These are phyloP conservation scores for Cladosporium sp. DNA, from an alignment of 2,329 filamentous ascomycete genomes.

Conservation along the genomic window DNA sequence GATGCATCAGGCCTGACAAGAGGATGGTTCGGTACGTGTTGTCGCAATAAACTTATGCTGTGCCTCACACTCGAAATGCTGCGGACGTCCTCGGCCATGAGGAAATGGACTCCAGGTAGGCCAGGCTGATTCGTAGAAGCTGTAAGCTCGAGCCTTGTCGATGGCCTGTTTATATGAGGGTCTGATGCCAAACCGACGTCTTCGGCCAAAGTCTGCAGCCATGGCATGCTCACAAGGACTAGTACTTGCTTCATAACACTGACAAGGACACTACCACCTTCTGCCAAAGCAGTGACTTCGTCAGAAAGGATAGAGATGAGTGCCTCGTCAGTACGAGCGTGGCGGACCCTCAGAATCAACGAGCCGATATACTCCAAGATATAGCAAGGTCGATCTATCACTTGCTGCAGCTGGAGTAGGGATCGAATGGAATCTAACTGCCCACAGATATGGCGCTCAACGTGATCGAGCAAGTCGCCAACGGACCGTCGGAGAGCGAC, in stretches of 20 bases:
- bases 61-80: constrained; percentile 50
- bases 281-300: constrained; percentile 23
- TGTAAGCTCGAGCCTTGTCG: constrained; percentile 34
- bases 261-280: constrained; percentile 24
- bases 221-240: constrained; percentile 30
- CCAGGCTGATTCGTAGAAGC: constrained; percentile 53
- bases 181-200: constrained; percentile 1
- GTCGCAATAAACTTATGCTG: constrained; percentile 71
- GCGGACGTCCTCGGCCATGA: constrained; percentile 67
- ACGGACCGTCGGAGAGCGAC: constrained; percentile 47
- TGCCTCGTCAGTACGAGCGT: constrained; percentile 27
- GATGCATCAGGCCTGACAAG: neutral
- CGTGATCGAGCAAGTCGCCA: constrained; percentile 42
- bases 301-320: constrained; percentile 32
- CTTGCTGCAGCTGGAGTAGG: constrained; percentile 45
- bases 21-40: constrained; percentile 69
- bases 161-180: neutral
- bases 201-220: constrained; percentile 30
- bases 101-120: constrained; percentile 60
- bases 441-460: constrained; percentile 44
- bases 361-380: constrained; percentile 28
- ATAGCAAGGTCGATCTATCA: constrained; percentile 44
- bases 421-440: constrained; percentile 35
- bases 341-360: constrained; percentile 20
- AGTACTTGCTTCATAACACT: constrained; percentile 27